phyloP scores from a whole-genome alignment of 2,329 filamentous ascomycete species.

The Sporothrix luriei region DNA sequence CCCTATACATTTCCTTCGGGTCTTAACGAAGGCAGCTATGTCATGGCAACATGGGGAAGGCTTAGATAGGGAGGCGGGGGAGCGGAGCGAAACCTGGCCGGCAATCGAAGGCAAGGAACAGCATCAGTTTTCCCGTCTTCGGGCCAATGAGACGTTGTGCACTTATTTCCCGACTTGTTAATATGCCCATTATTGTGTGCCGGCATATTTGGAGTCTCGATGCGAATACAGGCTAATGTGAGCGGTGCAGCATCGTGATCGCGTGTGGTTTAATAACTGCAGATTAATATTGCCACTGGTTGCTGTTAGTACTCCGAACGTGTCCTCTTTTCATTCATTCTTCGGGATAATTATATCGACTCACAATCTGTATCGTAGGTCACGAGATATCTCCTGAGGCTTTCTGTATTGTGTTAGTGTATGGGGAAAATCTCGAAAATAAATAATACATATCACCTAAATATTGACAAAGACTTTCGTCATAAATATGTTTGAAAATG shows the following conservation, averaged over 20 bases:
- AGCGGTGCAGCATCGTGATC: neutral
- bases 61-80: too few relatives aligned
- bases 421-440: too few relatives aligned
- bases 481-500: too few relatives aligned
- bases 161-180: neutral
- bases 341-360: too few relatives aligned
- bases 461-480: too few relatives aligned
- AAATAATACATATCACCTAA: too few relatives aligned
- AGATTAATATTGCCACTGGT: neutral
- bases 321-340: too few relatives aligned
- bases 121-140: neutral
- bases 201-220: conserved; percentile 19
- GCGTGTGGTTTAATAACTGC: neutral
- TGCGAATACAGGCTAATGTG: conserved; percentile 25
- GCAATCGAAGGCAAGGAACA: neutral
- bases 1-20: neutral
- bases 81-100: neutral
- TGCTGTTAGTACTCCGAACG: too few relatives aligned
- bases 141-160: neutral
- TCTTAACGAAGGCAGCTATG: conserved; percentile 8
- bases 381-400: too few relatives aligned
- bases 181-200: neutral
- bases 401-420: too few relatives aligned
- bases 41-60: neutral
- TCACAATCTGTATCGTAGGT: too few relatives aligned